Evolutionary conservation across 495 filamentous ascomycete genomes (phyloP).

Genomic region (Penicillium paxilli): DNA sequence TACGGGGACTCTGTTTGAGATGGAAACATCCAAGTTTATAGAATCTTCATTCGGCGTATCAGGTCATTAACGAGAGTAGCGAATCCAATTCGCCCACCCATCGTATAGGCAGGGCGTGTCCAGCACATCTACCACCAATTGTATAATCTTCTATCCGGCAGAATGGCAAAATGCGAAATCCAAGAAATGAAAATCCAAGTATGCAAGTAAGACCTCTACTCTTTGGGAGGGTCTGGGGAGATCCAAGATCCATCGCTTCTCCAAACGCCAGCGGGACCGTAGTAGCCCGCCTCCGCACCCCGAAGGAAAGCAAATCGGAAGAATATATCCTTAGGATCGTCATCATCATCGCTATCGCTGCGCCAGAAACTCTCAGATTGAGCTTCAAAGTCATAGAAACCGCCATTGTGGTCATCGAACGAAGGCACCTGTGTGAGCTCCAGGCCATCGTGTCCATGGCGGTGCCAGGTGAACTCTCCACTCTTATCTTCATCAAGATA

Average conservation of each 20-base stretch:
- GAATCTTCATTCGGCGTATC: conserved; percentile 16
- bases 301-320: conserved; percentile 83
- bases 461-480: conserved; percentile 49
- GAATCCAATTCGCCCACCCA: conserved; percentile 3
- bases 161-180: not conserved
- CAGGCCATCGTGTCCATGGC: conserved; percentile 43
- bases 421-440: conserved; percentile 29
- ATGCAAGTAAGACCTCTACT: conserved; percentile 15
- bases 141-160: conserved; percentile 22
- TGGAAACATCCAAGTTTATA: not conserved
- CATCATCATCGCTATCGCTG: conserved; percentile 29
- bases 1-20: not conserved
- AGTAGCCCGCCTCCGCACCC: conserved; percentile 68
- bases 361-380: conserved; percentile 32
- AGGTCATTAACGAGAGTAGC: conserved; percentile 8
- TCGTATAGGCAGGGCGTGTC: conserved; percentile 14
- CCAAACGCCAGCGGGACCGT: conserved; percentile 83
- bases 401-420: conserved; percentile 17
- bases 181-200: not conserved
- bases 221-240: conserved; percentile 33
- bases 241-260: conserved; percentile 67
- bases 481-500: conserved; percentile 51
- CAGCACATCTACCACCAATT: conserved; percentile 15
- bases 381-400: conserved; percentile 4
- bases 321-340: conserved; percentile 61